phyloP scores from a whole-genome alignment of 768 basidiomycete genomes.

The Auriscalpium orientale region DNA sequence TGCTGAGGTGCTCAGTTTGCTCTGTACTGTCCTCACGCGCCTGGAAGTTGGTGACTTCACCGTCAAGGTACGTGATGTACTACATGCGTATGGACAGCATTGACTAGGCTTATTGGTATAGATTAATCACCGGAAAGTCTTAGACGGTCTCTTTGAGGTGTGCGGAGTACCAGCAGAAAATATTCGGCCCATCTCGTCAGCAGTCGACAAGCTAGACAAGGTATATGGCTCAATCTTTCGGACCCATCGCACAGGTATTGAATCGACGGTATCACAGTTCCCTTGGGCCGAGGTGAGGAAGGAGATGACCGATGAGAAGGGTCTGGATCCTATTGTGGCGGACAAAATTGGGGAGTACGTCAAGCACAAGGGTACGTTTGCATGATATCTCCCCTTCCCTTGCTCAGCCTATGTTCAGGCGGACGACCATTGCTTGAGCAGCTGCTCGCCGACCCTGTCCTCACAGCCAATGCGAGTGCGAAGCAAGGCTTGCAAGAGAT shows the following conservation, averaged over 20 bases:
- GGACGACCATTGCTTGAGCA: conserved; percentile 68
- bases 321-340: conserved; percentile 68
- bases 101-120: conserved; percentile 24
- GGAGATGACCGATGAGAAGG: conserved; percentile 97
- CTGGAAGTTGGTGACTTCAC: conserved; percentile 93
- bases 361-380: conserved; percentile 73
- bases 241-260: background rate
- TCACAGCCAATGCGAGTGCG: conserved; percentile 68
- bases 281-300: conserved; percentile 90
- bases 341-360: conserved; percentile 98
- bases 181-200: conserved; percentile 87
- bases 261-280: conserved; percentile 34
- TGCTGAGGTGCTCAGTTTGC: conserved; percentile 77
- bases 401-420: conserved; percentile 35
- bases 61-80: conserved; percentile 58
- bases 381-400: background rate
- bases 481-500: conserved; percentile 84
- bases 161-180: conserved; percentile 91
- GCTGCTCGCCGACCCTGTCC: conserved; percentile 51
- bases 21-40: conserved; percentile 72
- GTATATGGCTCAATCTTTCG: conserved; percentile 25
- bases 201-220: conserved; percentile 99
- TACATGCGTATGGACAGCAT: background rate
- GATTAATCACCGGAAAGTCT: conserved; percentile 94
- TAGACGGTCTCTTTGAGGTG: conserved; percentile 95